Evolutionary conservation across 2,329 filamentous ascomycete species (phyloP).

Genomic region (Colletotrichum navitas): DNA sequence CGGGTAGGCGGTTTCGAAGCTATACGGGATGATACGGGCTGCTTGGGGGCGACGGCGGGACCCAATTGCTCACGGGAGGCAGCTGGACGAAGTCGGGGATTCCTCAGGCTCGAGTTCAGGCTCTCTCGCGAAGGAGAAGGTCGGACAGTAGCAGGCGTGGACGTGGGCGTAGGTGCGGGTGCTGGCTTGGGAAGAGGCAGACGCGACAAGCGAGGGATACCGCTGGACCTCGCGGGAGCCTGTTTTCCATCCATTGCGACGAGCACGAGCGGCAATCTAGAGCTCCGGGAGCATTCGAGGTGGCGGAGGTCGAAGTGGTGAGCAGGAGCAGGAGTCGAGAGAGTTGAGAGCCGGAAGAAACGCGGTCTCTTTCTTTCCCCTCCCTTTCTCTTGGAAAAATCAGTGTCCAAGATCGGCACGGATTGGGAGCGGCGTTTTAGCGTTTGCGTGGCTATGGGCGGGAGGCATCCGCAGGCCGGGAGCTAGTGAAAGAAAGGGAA

Average conservation of each 20-base stretch:
- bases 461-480: constrained; percentile 28
- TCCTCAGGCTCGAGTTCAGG: constrained; percentile 41
- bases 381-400: not conserved
- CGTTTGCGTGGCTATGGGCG: constrained; percentile 6
- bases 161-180: constrained; percentile 26
- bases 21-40: constrained; percentile 21
- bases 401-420: constrained; percentile 6
- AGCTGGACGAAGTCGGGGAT: constrained; percentile 56
- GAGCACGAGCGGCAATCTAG: not conserved
- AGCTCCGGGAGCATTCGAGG: constrained; percentile 1
- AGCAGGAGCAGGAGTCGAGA: not conserved
- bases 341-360: not conserved
- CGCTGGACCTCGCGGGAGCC: constrained; percentile 44
- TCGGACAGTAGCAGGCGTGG: constrained; percentile 45
- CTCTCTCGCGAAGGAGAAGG: constrained; percentile 49
- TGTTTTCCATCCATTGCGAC: constrained; percentile 41
- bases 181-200: constrained; percentile 52
- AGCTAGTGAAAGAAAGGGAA: constrained; percentile 22
- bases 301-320: not conserved
- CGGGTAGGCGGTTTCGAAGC: constrained; percentile 33
- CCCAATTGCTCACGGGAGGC: constrained; percentile 45
- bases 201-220: constrained; percentile 55
- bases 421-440: constrained; percentile 18
- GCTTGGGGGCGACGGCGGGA: constrained; percentile 34
- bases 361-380: too few relatives aligned